Base-by-base conservation (phyloP, 164 flowering plant genomes). In the Liriodendron chinense region DNA sequence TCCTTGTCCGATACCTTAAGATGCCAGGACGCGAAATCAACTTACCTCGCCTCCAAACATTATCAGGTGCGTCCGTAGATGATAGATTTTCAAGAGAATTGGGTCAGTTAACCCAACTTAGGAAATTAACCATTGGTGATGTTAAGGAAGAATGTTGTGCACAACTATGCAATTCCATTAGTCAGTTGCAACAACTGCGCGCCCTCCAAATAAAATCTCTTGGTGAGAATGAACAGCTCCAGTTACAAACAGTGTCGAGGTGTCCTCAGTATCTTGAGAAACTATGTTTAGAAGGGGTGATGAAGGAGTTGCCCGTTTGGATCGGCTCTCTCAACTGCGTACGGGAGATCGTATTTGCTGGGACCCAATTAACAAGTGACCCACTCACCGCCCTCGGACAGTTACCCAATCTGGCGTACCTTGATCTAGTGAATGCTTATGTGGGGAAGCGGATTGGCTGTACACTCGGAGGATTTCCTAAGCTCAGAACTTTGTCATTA, bases 1-100 rank as follows among this genome's bases (percentile, higher is more conserved):
- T 82, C 28, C 10, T 24, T 7, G 25, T 34, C 20, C 3, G 0
- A 14, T 9, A 9, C 7, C 2, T 66, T 1, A 67, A 74, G 28
- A 26, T 81, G 23, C 21, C 77, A 3, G 72, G 65, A 47, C 68
- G 70, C 26, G 50, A 83, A 22, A 69, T 76, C 61, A 82, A 75
- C 22, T 61, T 88, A 73, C 78, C 50, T 8, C 72, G 79, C 25
- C 86, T 88, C 9, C 73, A 70, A 59, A 80, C 69, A 66, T 16
- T 66, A 14, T 13, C 43, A 28, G 47, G 69, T 26, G 69, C 28
- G 7, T 10, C 4, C 7, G 47, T 16, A 9, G 82, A 65, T 65
- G 84, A 63, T 84, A 72, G 24, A 75, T 85, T 1, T 68, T 78
- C 21, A 0, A 53, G 71, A 77, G 13, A 47, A 84, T 43, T 73